A percentile compares a stretch with the other conserved stretches of the same genome.
These are phyloP conservation scores for Paraphaeosphaeria sporulosa DNA, from an alignment of 2,329 filamentous ascomycete genomes.

Conservation along the genomic window DNA sequence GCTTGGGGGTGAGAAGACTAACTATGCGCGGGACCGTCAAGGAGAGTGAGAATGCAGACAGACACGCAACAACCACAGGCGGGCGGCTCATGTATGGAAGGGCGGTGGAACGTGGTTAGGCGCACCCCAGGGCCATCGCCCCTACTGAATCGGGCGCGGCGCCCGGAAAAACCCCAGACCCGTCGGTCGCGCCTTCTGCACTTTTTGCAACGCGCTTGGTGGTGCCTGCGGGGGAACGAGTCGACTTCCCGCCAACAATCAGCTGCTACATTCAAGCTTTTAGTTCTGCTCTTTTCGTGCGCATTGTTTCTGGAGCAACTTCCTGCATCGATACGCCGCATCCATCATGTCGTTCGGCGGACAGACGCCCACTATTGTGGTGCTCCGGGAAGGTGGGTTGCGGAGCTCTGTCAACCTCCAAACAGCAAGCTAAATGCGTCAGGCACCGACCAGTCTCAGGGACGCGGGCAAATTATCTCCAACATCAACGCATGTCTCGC, in stretches of 20 bases:
- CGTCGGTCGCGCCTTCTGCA: constrained; percentile 16
- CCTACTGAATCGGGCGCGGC: constrained; percentile 4
- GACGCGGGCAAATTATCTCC: constrained; percentile 93
- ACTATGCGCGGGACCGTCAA: constrained; percentile 23
- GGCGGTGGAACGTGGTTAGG: constrained; percentile 33
- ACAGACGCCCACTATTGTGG: constrained; percentile 96
- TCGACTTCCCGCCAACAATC: constrained; percentile 4
- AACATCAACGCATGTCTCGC: constrained; percentile 99
- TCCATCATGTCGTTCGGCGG: constrained; percentile 90
- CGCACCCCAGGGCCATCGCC: neutral
- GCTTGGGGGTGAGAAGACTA: constrained; percentile 9
- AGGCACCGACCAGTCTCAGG: constrained; percentile 98
- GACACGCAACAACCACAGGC: constrained; percentile 6
- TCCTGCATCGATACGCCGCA: constrained; percentile 5
- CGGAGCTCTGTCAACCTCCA: constrained; percentile 25
- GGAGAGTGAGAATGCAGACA: constrained; percentile 21
- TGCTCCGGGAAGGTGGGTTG: constrained; percentile 90
- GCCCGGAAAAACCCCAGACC: constrained; percentile 25
- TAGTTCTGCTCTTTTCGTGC: constrained; percentile 1
- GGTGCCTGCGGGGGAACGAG: constrained; percentile 23
- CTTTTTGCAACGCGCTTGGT: constrained; percentile 39
- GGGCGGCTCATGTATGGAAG: constrained; percentile 14
- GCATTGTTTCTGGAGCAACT: neutral
- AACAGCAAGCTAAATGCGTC: constrained; percentile 31
- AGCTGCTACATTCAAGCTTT: neutral